Conservation (phyloP, 768 basidiomycete genomes). For the Coprinellus micaceus region DNA sequence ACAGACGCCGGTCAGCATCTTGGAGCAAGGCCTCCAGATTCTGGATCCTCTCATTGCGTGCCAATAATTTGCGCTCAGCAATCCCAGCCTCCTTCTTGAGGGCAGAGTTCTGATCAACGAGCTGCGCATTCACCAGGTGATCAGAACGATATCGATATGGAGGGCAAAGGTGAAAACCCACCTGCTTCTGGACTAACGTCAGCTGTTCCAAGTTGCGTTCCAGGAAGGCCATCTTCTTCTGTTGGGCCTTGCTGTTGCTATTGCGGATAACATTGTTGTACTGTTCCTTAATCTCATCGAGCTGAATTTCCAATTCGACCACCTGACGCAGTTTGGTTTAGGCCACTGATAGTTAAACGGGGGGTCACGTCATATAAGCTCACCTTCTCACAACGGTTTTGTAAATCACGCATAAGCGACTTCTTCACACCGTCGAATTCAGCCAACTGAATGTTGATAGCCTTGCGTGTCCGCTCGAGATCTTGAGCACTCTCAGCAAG, state of each 20-base stretch:
- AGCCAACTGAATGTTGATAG: constrained; percentile 95
- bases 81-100: constrained; percentile 97
- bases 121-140: constrained; percentile 40
- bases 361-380: constrained; percentile 11
- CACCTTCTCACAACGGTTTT: constrained; percentile 99
- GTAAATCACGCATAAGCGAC: constrained; percentile 96
- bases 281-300: constrained; percentile 98
- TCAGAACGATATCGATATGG: constrained; percentile 5
- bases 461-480: constrained; percentile 92
- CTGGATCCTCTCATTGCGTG: constrained; percentile 96
- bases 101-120: constrained; percentile 96
- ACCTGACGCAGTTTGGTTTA: constrained; percentile 50
- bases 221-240: constrained; percentile 99
- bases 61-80: constrained; percentile 92
- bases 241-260: constrained; percentile 97
- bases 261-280: constrained; percentile 98
- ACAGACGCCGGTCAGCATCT: constrained; percentile 88
- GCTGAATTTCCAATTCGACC: constrained; percentile 96
- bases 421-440: constrained; percentile 99
- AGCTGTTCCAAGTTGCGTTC: constrained; percentile 95
- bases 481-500: constrained; percentile 96
- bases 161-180: constrained; percentile 26
- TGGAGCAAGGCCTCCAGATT: constrained; percentile 91
- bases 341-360: not conserved
- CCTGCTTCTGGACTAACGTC: constrained; percentile 96